Evolutionary conservation across 495 filamentous ascomycete genomes (phyloP).

Genomic region (Neurospora sp.): DNA sequence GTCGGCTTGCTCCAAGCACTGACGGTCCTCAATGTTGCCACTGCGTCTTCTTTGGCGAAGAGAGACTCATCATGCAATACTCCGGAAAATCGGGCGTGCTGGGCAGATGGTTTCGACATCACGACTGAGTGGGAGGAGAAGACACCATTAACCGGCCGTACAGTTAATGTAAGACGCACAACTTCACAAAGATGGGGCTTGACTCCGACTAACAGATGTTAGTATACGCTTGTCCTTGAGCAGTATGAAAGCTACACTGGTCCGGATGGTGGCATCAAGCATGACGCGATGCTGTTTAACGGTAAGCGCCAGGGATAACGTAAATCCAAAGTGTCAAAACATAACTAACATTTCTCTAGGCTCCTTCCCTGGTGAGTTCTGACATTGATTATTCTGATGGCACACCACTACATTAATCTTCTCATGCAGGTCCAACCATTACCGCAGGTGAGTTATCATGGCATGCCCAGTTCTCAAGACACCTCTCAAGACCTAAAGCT

Average conservation of each 20-base stretch:
- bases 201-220: background rate
- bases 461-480: background rate
- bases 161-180: background rate
- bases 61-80: background rate
- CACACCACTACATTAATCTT: background rate
- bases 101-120: background rate
- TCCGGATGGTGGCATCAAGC: background rate
- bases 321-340: background rate
- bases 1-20: background rate
- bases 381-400: background rate
- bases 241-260: background rate
- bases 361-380: background rate
- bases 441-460: background rate
- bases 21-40: background rate
- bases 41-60: background rate
- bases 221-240: background rate
- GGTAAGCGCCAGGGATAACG: background rate
- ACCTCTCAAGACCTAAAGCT: background rate
- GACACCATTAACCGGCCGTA: background rate
- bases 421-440: background rate
- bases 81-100: background rate
- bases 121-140: background rate
- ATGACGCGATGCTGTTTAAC: constrained; percentile 3
- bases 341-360: background rate
- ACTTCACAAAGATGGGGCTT: background rate